Base-by-base conservation (phyloP, 768 basidiomycete species). In the Amanita fuliginea region DNA sequence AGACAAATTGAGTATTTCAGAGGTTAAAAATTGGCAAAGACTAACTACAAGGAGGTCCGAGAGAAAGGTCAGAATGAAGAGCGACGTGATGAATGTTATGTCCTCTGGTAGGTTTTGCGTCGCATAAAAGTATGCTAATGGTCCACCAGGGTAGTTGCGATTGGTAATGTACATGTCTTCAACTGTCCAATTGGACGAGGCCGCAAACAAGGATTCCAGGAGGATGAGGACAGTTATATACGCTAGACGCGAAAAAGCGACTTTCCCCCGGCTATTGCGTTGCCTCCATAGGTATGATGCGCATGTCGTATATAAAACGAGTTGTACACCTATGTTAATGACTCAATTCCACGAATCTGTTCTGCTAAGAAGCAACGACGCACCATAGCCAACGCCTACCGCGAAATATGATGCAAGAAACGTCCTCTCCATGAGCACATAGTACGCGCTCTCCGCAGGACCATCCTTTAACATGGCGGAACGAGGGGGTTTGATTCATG, bases 131-230 rank as follows among this genome's bases (percentile, higher is more conserved):
- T 69, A 73, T 24, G 48, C 48, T 70, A 72, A 72, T 14, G 73
- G 72, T 3, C 72, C 72, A 18, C 61, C 67, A 30, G 69, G 67
- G 47, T 63, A 70, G 49, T 68, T 67, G 30, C 69, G 61, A 47
- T 72, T 70, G 55, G 70, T 67, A 45, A 72, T 62, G 42, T 71
- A 72, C 16, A 68, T 65, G 18, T 64, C 59, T 49, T 70, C 66
- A 4, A 68, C 65, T 6, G 65, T 70, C 33, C 68, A 62, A 3
- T 68, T 67, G 54, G 71, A 69, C 0, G 69, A 67, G 14, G 63
- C 63, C 40, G 58, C 54, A 52, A 62, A 71, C 19, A 71, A 57
- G 0, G 68, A 68, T 48, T 68, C 66, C 53, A 72, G 60, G 42
- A 58, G 46, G 28, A 73, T 48, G 30, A 72, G 61, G 18, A 67